Percentiles rank a stretch among this genome's conserved stretches.
Evolutionary conservation across 495 filamentous ascomycete species (phyloP).

Genomic region (Hapsidospora chrysogenum): DNA sequence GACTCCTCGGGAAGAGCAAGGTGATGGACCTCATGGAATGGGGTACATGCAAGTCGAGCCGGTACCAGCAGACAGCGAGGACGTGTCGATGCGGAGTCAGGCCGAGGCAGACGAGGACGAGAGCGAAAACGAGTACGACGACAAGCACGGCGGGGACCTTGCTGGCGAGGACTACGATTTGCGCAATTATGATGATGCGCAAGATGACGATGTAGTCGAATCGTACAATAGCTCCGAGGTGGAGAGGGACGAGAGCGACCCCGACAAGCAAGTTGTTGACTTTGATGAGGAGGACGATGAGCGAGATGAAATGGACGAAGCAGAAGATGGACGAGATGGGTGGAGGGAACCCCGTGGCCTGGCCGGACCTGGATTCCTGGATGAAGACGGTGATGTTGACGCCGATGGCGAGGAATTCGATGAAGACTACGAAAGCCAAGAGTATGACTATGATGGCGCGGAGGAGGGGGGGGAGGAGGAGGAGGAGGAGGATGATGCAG

Average conservation of each 20-base stretch:
- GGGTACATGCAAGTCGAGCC: too few species aligned
- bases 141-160: slow-evolving; percentile 11
- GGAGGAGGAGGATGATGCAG: slow-evolving; percentile 11
- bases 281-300: not conserved
- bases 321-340: not conserved
- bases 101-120: slow-evolving; percentile 22
- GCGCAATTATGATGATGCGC: not conserved
- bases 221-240: slow-evolving; percentile 37
- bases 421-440: slow-evolving; percentile 19
- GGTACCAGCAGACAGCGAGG: too few species aligned
- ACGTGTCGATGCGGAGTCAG: too few species aligned
- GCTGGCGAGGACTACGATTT: slow-evolving; percentile 5
- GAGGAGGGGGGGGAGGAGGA: slow-evolving; percentile 9
- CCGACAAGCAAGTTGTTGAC: not conserved
- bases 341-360: too few species aligned
- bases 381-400: not conserved
- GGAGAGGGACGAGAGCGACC: slow-evolving; percentile 35
- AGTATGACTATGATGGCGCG: slow-evolving; percentile 11
- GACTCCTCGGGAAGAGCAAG: too few species aligned
- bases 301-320: not conserved
- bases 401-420: slow-evolving; percentile 5
- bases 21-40: too few species aligned
- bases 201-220: slow-evolving; percentile 39
- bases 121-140: slow-evolving; percentile 19
- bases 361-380: too few species aligned